A percentile compares a stretch with the other conserved stretches of the same genome.
phyloP scores from a whole-genome alignment of 2,329 filamentous ascomycete species.

The Coniochaeta sp. region DNA sequence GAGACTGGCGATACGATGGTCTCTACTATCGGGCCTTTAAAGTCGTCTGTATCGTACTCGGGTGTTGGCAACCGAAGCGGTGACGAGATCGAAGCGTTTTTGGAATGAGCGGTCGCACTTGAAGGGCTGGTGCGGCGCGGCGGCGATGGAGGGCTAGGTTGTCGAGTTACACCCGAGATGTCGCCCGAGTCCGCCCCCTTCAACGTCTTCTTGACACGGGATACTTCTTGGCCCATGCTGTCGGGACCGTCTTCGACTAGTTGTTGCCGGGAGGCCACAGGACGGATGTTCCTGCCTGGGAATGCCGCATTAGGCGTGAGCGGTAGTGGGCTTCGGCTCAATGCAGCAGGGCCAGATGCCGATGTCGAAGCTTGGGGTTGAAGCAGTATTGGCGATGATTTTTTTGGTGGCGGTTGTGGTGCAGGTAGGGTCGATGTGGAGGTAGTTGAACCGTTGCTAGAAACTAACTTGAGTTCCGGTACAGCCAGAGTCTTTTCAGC shows the following conservation, averaged over 20 bases:
- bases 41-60: slow-evolving; percentile 37
- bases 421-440: slow-evolving; percentile 9
- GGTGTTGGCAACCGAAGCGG: slow-evolving; percentile 35
- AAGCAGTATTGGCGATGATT: slow-evolving; percentile 13
- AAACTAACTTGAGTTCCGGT: slow-evolving; percentile 37
- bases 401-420: slow-evolving; percentile 12
- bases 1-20: slow-evolving; percentile 34
- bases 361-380: slow-evolving; percentile 4
- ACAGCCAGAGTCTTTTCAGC: slow-evolving; percentile 37
- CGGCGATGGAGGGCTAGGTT: neutral
- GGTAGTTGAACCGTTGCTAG: slow-evolving; percentile 42
- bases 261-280: slow-evolving; percentile 13
- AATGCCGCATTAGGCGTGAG: slow-evolving; percentile 13
- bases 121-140: neutral
- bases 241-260: slow-evolving; percentile 7
- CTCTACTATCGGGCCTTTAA: slow-evolving; percentile 26
- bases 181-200: slow-evolving; percentile 3
- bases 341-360: slow-evolving; percentile 5
- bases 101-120: neutral
- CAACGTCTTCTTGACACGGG: slow-evolving; percentile 16
- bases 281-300: slow-evolving; percentile 22
- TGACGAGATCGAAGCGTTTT: slow-evolving; percentile 3
- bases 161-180: neutral
- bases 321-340: slow-evolving; percentile 8
- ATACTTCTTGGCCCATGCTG: slow-evolving; percentile 18